A percentile compares a stretch with the other conserved stretches of the same genome.
Evolutionary conservation across 1,284 basidiomycete species (phyloP).

Genomic region (Apiotrichum sp.): DNA sequence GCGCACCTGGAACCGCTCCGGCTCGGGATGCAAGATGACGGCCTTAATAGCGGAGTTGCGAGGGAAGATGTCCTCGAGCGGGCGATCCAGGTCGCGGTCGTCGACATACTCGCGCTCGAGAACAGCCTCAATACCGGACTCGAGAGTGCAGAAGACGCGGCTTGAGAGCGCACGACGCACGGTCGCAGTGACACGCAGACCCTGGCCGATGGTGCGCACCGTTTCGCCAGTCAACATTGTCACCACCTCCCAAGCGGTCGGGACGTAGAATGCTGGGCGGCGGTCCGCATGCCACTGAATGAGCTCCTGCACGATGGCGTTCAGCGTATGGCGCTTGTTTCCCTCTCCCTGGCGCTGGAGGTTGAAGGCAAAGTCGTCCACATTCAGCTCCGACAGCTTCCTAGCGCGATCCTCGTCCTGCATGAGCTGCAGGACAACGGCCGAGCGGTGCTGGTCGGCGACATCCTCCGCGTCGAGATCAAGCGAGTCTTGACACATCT

Average conservation of each 20-base stretch:
- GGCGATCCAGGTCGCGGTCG: conserved; percentile 42
- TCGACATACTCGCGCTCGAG: conserved; percentile 64
- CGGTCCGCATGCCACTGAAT: conserved; percentile 75
- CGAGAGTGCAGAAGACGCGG: conserved; percentile 53
- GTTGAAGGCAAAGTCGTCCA: conserved; percentile 95
- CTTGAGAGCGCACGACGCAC: conserved; percentile 30
- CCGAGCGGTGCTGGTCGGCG: conserved; percentile 78
- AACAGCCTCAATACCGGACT: conserved; percentile 85
- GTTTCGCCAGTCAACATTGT: conserved; percentile 97
- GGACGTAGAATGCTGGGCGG: conserved; percentile 62
- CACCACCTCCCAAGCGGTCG: conserved; percentile 72
- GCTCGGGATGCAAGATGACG: conserved; percentile 67
- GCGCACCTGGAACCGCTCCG: conserved; percentile 63
- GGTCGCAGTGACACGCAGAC: conserved; percentile 81
- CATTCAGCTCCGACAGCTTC: conserved; percentile 83
- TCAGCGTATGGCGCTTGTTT: conserved; percentile 79
- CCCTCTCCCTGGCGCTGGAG: conserved; percentile 67
- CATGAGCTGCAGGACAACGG: conserved; percentile 79
- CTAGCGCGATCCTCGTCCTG: conserved; percentile 68
- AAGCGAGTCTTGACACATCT: conserved; percentile 97
- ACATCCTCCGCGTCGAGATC: conserved; percentile 93
- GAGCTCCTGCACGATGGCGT: conserved; percentile 85
- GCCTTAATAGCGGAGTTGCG: conserved; percentile 75
- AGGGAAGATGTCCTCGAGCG: conserved; percentile 53
- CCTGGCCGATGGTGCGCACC: conserved; percentile 64